Conservation (phyloP, 2,329 filamentous ascomycete species). For the Colletotrichum incanum region DNA sequence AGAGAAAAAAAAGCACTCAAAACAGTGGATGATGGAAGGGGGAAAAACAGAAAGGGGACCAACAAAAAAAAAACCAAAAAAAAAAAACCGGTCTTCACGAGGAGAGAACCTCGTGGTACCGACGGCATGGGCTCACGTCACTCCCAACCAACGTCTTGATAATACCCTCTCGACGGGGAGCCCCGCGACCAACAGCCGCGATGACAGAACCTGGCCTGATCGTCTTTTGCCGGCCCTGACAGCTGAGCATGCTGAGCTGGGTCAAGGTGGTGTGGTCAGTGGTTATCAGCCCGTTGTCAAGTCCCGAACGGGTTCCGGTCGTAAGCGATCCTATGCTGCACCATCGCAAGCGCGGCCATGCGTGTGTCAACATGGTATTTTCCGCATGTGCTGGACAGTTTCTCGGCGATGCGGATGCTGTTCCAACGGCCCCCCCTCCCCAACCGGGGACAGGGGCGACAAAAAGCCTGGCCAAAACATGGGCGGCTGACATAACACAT, state of each 20-base stretch:
- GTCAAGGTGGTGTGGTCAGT: background rate
- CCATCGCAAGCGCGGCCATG: background rate
- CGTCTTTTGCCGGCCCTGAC: background rate
- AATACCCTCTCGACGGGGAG: background rate
- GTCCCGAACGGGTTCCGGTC: background rate
- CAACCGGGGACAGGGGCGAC: background rate
- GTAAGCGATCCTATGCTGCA: background rate
- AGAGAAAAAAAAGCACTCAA: too few species aligned
- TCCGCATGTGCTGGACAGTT: background rate
- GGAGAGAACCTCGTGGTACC: slow-evolving; percentile 6
- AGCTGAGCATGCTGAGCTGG: background rate
- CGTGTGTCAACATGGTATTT: background rate
- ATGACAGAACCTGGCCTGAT: slow-evolving; percentile 27
- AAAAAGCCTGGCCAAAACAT: slow-evolving; percentile 1
- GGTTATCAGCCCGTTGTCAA: background rate
- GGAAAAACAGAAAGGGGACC: too few species aligned
- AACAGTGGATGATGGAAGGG: background rate
- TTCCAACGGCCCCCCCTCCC: too few species aligned
- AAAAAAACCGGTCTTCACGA: background rate
- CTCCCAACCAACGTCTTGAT: background rate
- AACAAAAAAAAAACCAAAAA: too few species aligned
- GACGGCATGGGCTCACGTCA: slow-evolving; percentile 20
- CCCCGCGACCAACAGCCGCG: background rate
- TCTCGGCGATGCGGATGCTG: slow-evolving; percentile 11
- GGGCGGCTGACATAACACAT: background rate